Evolutionary conservation across 2,329 filamentous ascomycete genomes (phyloP), one percentile per base, ranked within the genome.

Genomic region (Boeremia exigua): DNA sequence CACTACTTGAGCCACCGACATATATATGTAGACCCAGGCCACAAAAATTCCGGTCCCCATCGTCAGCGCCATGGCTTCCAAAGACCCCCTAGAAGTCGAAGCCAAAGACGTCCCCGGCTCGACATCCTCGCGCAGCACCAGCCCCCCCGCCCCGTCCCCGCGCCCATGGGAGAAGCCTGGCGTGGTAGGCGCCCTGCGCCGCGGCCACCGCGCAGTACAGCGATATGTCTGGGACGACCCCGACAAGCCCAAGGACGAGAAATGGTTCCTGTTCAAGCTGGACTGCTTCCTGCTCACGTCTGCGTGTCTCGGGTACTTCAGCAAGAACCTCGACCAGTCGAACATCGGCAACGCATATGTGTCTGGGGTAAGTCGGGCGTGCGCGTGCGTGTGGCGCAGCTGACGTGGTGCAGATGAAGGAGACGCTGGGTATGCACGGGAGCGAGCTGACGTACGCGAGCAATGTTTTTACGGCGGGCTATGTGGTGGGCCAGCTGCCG

Each of bases 301-400:
- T 1, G 51, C 66, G 6, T 72, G 67, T 47, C 50, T 72, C 2
- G 67, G 66, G 2, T 71, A 68, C 39, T 69, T 71, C 29, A 65
- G 61, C 43, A 69, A 69, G 48, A 67, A 69, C 34, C 49, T 69
- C 8, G 67, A 69, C 29, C 66, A 70, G 36, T 45, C 60, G 3
- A 72, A 73, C 33, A 63, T 73, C 25, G 49, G 43, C 27, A 71
- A 73, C 56, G 68, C 70, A 8, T 73, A 70, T 23, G 68, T 71
- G 1, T 70, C 67, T 4, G 70, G 70, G 9, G 66, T 66, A 51
- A 34, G 66, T 60, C 3, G 6, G 4, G 3, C 9, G 27, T 15
- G 14, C n/a, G 27, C 19, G 42, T 39, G 6, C 12, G 6, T 19
- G 37, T 23, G 53, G 32, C 60, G 45, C 7, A 38, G 29, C 11